A percentile compares a stretch with the other conserved stretches of the same genome.
Conservation (phyloP, 164 flowering plant genomes). For the Tinospora cordifolia region DNA sequence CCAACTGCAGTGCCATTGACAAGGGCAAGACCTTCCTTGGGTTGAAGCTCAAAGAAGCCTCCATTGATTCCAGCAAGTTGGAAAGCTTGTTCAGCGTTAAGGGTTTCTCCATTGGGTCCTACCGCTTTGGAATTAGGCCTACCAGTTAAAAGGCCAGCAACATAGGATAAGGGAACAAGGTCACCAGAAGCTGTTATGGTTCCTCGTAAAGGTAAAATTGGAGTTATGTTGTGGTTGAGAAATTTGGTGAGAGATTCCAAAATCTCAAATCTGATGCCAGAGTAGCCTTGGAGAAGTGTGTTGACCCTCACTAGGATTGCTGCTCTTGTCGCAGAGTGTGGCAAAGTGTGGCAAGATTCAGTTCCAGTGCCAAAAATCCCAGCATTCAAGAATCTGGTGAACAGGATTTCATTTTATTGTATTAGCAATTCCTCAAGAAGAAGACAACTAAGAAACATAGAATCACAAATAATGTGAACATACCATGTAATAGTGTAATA, state of each 20-base stretch:
- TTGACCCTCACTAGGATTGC: constrained; percentile 66
- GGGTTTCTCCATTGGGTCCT: constrained; percentile 34
- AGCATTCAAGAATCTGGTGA: constrained; percentile 50
- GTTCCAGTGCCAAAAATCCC: constrained; percentile 50
- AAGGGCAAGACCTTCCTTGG: constrained; percentile 58
- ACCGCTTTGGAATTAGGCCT: constrained; percentile 45
- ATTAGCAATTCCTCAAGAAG: not conserved
- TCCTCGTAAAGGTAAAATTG: constrained; percentile 54
- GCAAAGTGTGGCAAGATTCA: constrained; percentile 41
- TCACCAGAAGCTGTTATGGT: constrained; percentile 64
- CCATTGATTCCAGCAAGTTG: constrained; percentile 29
- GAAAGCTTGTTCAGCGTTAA: constrained; percentile 39
- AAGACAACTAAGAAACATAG: too few relatives aligned
- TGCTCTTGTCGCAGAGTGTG: constrained; percentile 46
- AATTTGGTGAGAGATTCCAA: constrained; percentile 48
- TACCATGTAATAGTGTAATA: too few relatives aligned
- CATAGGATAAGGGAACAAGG: constrained; percentile 56
- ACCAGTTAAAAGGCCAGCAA: constrained; percentile 57
- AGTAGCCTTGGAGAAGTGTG: constrained; percentile 63
- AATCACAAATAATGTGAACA: too few relatives aligned
- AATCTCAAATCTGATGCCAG: constrained; percentile 64
- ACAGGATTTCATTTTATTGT: not conserved
- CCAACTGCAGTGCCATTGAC: constrained; percentile 68
- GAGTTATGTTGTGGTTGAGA: constrained; percentile 50
- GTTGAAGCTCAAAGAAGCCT: constrained; percentile 52